Evolutionary conservation across 2,329 filamentous ascomycete species (phyloP).

Genomic region (Pseudopithomyces maydicus): DNA sequence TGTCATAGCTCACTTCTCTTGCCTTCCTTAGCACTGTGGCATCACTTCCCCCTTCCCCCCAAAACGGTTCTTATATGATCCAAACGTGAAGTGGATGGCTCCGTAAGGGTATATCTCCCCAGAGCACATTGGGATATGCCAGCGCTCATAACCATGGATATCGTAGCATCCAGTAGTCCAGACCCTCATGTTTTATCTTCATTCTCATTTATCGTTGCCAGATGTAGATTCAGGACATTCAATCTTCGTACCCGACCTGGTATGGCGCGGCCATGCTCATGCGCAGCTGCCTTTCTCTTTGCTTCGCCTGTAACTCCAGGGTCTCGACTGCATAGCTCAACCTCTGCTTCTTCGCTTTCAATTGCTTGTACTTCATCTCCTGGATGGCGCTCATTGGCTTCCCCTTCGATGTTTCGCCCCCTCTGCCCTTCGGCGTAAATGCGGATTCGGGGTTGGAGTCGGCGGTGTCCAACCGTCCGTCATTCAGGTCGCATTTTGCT

Average conservation of each 20-base stretch:
- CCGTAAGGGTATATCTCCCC: too few relatives aligned
- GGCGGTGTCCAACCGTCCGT: slow-evolving; percentile 65
- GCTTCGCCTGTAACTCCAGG: slow-evolving; percentile 82
- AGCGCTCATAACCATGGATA: background rate
- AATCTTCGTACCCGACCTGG: slow-evolving; percentile 40
- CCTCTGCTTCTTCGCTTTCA: slow-evolving; percentile 82
- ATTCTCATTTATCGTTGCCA: background rate
- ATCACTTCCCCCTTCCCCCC: background rate
- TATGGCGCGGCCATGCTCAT: slow-evolving; percentile 70
- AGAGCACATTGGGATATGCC: background rate
- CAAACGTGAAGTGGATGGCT: too few relatives aligned
- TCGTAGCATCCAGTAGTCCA: background rate
- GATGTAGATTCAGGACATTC: background rate
- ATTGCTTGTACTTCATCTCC: slow-evolving; percentile 65
- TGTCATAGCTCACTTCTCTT: background rate
- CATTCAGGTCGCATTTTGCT: slow-evolving; percentile 81
- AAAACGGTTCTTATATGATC: background rate
- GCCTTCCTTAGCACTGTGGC: background rate
- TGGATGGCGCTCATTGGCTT: slow-evolving; percentile 53
- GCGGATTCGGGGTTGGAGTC: slow-evolving; percentile 26
- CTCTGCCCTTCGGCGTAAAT: slow-evolving; percentile 29
- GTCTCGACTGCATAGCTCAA: slow-evolving; percentile 86
- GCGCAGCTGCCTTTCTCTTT: slow-evolving; percentile 72
- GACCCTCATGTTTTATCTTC: background rate
- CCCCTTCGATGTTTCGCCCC: slow-evolving; percentile 21